A percentile compares a stretch with the other conserved stretches of the same genome.
These are phyloP conservation scores for Hypoxylon lienhwacheense DNA, from an alignment of 495 filamentous ascomycete genomes.

Conservation along the genomic window DNA sequence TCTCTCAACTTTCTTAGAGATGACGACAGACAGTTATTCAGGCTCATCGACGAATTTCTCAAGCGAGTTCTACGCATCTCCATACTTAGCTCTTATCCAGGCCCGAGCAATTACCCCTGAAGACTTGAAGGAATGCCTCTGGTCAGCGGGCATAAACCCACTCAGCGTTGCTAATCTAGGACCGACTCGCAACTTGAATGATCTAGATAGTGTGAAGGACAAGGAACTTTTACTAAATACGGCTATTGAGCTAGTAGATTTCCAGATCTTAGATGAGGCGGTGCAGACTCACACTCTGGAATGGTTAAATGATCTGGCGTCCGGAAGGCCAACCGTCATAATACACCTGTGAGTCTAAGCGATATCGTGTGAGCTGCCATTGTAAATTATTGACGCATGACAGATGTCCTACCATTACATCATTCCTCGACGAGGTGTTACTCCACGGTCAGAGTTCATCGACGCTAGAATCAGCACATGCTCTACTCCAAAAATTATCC, in stretches of 20 bases:
- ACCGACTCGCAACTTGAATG: conserved; percentile 42
- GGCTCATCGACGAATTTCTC: conserved; percentile 27
- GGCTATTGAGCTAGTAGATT: conserved; percentile 59
- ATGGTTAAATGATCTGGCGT: conserved; percentile 55
- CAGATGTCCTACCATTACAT: conserved; percentile 53
- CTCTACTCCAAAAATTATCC: conserved; percentile 53
- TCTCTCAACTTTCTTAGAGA: conserved; percentile 61
- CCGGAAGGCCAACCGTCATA: conserved; percentile 50
- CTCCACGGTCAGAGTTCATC: conserved; percentile 55
- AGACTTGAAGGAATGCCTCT: conserved; percentile 55
- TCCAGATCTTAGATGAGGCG: conserved; percentile 57
- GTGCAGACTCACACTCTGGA: conserved; percentile 55
- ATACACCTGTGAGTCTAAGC: conserved; percentile 49
- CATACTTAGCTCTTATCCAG: conserved; percentile 56
- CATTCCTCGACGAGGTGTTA: conserved; percentile 57
- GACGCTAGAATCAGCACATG: conserved; percentile 56
- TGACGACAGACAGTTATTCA: conserved; percentile 48
- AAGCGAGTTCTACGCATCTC: conserved; percentile 45
- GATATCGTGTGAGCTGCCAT: background rate
- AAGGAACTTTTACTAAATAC: conserved; percentile 59
- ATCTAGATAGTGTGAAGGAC: conserved; percentile 51
- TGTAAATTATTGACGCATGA: conserved; percentile 11
- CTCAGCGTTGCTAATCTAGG: conserved; percentile 38
- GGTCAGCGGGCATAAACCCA: conserved; percentile 53
- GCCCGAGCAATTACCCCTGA: conserved; percentile 49